Conservation (phyloP, 1,284 basidiomycete genomes). For the Neolentinus lepideus region DNA sequence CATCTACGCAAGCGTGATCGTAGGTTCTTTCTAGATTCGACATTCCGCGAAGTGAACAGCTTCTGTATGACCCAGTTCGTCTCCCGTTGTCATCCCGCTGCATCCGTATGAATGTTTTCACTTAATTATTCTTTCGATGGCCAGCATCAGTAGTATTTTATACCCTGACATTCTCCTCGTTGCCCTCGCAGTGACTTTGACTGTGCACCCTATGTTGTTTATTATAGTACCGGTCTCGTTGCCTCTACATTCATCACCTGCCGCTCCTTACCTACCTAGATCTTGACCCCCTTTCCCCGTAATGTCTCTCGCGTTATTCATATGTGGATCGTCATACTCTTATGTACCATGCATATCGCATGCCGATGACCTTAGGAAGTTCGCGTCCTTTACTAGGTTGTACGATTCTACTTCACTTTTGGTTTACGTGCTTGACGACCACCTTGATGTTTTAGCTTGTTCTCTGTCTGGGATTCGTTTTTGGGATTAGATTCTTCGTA, state of each 20-base stretch:
- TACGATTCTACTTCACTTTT: too few relatives aligned
- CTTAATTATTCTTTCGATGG: background rate
- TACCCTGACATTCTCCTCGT: background rate
- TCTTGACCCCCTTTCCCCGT: too few relatives aligned
- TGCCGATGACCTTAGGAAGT: background rate
- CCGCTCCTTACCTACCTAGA: background rate
- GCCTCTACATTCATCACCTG: background rate
- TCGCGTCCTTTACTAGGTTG: background rate
- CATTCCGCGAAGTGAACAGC: too few relatives aligned
- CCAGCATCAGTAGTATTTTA: background rate
- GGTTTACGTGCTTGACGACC: too few relatives aligned
- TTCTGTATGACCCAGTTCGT: too few relatives aligned
- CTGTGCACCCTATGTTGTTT: background rate
- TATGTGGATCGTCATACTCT: too few relatives aligned
- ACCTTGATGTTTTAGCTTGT: too few relatives aligned
- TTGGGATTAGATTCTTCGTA: too few relatives aligned
- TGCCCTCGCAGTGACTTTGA: background rate
- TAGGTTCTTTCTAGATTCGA: too few relatives aligned
- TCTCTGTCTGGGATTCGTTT: too few relatives aligned
- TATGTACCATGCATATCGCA: background rate
- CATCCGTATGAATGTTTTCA: background rate
- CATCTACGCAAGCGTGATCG: too few relatives aligned
- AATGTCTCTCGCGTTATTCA: too few relatives aligned
- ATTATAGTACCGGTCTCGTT: background rate
- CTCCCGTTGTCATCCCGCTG: background rate